Conservation (phyloP, 2,329 filamentous ascomycete species). For the Fusarium nelsonii region DNA sequence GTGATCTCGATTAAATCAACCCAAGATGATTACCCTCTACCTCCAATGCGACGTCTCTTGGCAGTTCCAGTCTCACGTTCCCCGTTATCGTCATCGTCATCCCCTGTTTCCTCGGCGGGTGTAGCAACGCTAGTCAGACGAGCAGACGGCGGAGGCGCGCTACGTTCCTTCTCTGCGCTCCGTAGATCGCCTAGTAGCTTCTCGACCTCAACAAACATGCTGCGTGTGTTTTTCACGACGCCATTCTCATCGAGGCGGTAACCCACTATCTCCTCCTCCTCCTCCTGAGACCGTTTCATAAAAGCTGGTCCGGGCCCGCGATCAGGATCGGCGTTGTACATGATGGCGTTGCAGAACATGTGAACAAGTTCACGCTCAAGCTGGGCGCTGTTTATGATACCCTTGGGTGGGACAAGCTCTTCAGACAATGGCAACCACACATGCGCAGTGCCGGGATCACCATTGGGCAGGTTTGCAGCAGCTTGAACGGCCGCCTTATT, state of each 20-base stretch:
- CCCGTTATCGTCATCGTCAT: slow-evolving; percentile 63
- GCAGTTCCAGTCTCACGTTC: slow-evolving; percentile 56
- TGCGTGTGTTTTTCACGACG: slow-evolving; percentile 86
- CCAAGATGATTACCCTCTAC: slow-evolving; percentile 49
- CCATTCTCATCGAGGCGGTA: slow-evolving; percentile 84
- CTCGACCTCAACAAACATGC: slow-evolving; percentile 92
- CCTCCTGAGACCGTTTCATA: slow-evolving; percentile 59
- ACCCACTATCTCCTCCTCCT: slow-evolving; percentile 63
- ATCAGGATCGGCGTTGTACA: slow-evolving; percentile 92
- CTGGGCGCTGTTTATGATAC: slow-evolving; percentile 92
- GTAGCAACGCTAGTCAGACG: slow-evolving; percentile 56
- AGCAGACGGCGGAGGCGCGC: slow-evolving; percentile 52
- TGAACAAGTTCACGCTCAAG: slow-evolving; percentile 93
- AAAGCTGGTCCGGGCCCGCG: slow-evolving; percentile 76
- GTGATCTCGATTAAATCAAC: slow-evolving; percentile 8
- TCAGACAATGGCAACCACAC: slow-evolving; percentile 77
- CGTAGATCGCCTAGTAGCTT: slow-evolving; percentile 81
- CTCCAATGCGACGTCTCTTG: slow-evolving; percentile 55
- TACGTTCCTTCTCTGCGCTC: slow-evolving; percentile 73
- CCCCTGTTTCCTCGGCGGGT: slow-evolving; percentile 60
- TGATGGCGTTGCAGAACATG: slow-evolving; percentile 98
- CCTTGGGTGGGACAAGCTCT: slow-evolving; percentile 85
- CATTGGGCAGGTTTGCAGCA: slow-evolving; percentile 70
- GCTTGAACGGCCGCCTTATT: slow-evolving; percentile 72
- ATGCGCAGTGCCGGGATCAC: slow-evolving; percentile 67